Base-by-base conservation (phyloP, 2,329 filamentous ascomycete species). In the Fusarium buharicum region DNA sequence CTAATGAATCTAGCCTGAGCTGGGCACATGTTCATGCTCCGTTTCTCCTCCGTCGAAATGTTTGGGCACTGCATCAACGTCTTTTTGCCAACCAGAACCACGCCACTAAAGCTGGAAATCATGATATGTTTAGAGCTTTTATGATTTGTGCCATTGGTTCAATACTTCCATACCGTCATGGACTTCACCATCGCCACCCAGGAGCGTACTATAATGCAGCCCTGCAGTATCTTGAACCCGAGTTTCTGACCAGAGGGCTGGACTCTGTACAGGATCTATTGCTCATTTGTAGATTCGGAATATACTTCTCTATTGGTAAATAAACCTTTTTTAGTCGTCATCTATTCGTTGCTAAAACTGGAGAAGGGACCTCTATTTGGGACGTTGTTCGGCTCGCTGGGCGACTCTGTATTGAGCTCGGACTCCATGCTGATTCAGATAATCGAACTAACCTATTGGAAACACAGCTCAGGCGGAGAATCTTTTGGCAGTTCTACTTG, bases 401-500 rank as follows among this genome's bases (percentile, higher is more conserved):
- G 5, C 59, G 66, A 1, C 60, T 60, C 3, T 69, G 63, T 11
- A 62, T 68, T 1, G 66, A 68, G 10, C 56, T 62, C 2, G 55
- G 63, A 0, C 43, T 69, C 0, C 63, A 69, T 16, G 37, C 34
- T 1, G 43, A 48, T 1, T 27, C 48, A 0, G 28, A 44, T 9
- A 18, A 50, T 0, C 45, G 12, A 2, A n/a, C 50, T 1, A 41
- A 48, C 12, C 17, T 67, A 0, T 17, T 68, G 0, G 54, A 68
- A 13, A 58, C 57, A 0, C 66, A 68, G 18, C 56, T 50, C 2
- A 50, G 54, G 3, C 53, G 63, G 0, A 37, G 66, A 1, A 3
- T 68, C n/a, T 68, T 68, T 17, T 68, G 66, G 66, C 62, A 68
- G 1, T 68, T 56, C 17, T 68, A 68, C 12, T 47, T 68, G 0